phyloP scores from a whole-genome alignment of 192 early-diverging fungal genomes.

The Ramicandelaber brevisporus region DNA sequence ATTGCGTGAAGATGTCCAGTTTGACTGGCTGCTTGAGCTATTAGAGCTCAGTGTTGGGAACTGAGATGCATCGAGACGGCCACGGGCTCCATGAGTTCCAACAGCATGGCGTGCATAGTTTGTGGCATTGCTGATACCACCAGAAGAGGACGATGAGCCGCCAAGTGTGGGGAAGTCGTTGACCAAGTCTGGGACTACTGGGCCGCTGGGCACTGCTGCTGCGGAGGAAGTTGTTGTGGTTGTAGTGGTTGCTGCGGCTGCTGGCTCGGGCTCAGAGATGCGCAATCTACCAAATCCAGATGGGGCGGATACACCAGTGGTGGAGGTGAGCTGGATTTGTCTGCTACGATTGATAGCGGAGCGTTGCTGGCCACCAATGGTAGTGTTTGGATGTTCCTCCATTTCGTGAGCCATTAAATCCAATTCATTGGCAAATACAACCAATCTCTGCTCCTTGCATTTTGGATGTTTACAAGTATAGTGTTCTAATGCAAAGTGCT shows the following conservation, averaged over 20 bases:
- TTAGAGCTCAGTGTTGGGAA: background rate
- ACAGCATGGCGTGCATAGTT: no score
- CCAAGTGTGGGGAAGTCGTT: no score
- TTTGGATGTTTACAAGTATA: conserved; percentile 48
- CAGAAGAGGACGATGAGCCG: no score
- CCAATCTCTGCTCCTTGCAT: conserved; percentile 85
- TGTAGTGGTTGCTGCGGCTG: no score
- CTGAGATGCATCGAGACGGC: background rate
- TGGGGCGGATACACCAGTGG: background rate
- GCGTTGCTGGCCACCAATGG: conserved; percentile 10
- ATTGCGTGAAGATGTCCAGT: background rate
- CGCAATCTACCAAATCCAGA: no score
- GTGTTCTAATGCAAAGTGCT: conserved; percentile 65
- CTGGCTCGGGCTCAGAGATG: no score
- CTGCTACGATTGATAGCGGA: conserved; percentile 11
- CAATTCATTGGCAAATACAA: conserved; percentile 78
- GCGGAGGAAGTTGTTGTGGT: no score
- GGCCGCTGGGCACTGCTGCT: no score
- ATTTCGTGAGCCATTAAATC: conserved; percentile 81
- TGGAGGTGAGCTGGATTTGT: conserved; percentile 8
- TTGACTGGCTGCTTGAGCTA: background rate
- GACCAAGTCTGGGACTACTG: no score
- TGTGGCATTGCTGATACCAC: no score
- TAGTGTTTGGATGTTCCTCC: conserved; percentile 9
- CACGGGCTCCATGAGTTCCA: no score